Base-by-base conservation (phyloP, 768 basidiomycete species). In the Coprinopsis strossmayeri region DNA sequence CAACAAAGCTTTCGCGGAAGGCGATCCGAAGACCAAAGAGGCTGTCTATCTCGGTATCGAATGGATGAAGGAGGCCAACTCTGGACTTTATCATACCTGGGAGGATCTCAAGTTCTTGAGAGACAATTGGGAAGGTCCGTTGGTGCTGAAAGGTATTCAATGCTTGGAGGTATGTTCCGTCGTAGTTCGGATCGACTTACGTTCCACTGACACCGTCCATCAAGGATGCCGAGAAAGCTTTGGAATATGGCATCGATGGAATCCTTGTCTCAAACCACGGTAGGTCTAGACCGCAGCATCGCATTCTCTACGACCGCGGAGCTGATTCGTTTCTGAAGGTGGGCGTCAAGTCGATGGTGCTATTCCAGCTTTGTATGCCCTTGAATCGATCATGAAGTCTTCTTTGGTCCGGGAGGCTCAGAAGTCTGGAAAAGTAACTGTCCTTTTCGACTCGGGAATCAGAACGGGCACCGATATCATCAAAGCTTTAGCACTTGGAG, bases 191-290 rank as follows among this genome's bases (percentile, higher is more conserved):
- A 7, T 7, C 15, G 30, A 15, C 15, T 18, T 48, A 38, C 26
- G 27, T 11, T 30, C 38, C 34, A n/a, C n/a, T n/a, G n/a, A n/a
- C n/a, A n/a, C n/a, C n/a, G n/a, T n/a, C n/a, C n/a, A n/a, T n/a
- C n/a, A n/a, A 74, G 69, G 87, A 90, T 61, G 87, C 87, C 2
- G 77, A 85, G 58, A 77, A 73, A 56, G 84, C 85, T 0, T 59
- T 87, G 12, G 78, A 84, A 23, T 56, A 72, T 17, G 78, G 84
- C 1, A 71, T 80, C 12, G 76, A 90, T 48, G 88, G 85, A 1
- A 84, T 91, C 50, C 61, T 91, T 41, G 83, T 91, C 13, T 88
- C 85, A 9, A 92, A 90, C 57, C 88, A 91, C 54, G 86, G 84
- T 84, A 41, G 25, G 70, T 57, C n/a, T n/a, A n/a, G n/a, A n/a